Evolutionary conservation across 495 filamentous ascomycete species (phyloP), one percentile per base, ranked within the genome.

Genomic region (Penicillium ochrochloron): DNA sequence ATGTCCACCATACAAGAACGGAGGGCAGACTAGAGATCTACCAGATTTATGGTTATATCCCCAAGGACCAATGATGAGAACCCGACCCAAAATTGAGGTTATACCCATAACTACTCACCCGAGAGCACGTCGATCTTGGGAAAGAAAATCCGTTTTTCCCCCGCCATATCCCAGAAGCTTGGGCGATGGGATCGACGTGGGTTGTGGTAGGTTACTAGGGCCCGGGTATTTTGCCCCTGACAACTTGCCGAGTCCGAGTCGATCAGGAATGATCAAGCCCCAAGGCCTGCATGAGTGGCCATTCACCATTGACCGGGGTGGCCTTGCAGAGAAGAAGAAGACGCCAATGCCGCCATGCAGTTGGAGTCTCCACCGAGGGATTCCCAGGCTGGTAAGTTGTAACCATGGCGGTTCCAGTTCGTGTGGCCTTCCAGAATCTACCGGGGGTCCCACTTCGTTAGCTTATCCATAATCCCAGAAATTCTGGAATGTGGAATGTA

Each of bases 401-500:
- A 68, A 68, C 66, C 62, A 61, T 64, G 61, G 66, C 58, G 58
- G 66, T 68, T 64, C 61, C 66, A 64, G 61, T 59, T 64, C 63
- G 42, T 51, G 23, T 57, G 34, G 51, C 5, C 51, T 61, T 65
- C 52, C 63, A 61, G 57, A 60, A 59, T 35, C 48, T 64, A 25
- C 34, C 15, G 35, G 25, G 25, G 25, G 65, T 50, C 52, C 65
- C 64, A 62, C 60, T 62, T 61, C 34, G 23, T 60, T 46, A 44
- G 46, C 12, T 56, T 41, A 15, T 55, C 61, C 31, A 51, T 27
- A 27, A 27, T 27, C 25, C 25, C 4, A 27, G 25, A 27, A 27
- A 27, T 27, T 27, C 1, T 27, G 25, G 21, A 41, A 31, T 29
- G 34, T 17, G 41, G 5, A 17, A 5, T 17, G 31, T 33, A 5